Percentiles rank a stretch among this genome's conserved stretches.
These are phyloP conservation scores for Stephania yunnanensis DNA, from an alignment of 164 flowering plant genomes.

Conservation along the genomic window DNA sequence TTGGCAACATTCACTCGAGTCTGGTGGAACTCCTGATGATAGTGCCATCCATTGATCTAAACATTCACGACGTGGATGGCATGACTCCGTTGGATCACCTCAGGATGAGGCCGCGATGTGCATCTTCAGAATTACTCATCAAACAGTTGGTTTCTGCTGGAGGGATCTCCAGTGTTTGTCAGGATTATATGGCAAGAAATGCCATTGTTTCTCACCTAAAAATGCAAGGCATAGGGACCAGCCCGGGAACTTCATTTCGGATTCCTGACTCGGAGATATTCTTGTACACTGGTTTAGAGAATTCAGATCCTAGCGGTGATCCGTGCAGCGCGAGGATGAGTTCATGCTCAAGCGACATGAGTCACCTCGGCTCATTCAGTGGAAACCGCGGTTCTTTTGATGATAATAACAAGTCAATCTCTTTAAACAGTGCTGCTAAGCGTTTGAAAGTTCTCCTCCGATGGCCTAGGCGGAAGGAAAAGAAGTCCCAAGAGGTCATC, in stretches of 20 bases:
- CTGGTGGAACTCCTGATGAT: conserved; percentile 75
- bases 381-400: conserved; percentile 13
- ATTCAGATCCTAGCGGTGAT: conserved; percentile 28
- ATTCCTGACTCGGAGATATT: conserved; percentile 81
- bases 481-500: conserved; percentile 23
- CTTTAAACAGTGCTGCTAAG: conserved; percentile 47
- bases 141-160: conserved; percentile 75
- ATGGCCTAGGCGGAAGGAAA: conserved; percentile 53
- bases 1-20: conserved; percentile 51
- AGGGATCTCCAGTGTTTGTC: conserved; percentile 40
- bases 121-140: conserved; percentile 66
- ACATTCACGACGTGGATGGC: conserved; percentile 51
- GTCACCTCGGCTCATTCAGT: conserved; percentile 22
- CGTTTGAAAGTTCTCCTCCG: conserved; percentile 53
- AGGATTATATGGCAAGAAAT: conserved; percentile 35
- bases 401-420: conserved; percentile 24
- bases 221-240: conserved; percentile 51
- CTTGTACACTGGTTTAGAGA: conserved; percentile 49
- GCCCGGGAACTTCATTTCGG: conserved; percentile 86
- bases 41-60: conserved; percentile 49
- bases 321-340: conserved; percentile 30
- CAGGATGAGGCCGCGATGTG: conserved; percentile 51
- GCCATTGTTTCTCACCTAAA: conserved; percentile 47
- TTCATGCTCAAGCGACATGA: conserved; percentile 43
- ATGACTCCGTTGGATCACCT: conserved; percentile 83